Evolutionary conservation across 768 basidiomycete species (phyloP).

Genomic region (Tricholoma saponaceum): DNA sequence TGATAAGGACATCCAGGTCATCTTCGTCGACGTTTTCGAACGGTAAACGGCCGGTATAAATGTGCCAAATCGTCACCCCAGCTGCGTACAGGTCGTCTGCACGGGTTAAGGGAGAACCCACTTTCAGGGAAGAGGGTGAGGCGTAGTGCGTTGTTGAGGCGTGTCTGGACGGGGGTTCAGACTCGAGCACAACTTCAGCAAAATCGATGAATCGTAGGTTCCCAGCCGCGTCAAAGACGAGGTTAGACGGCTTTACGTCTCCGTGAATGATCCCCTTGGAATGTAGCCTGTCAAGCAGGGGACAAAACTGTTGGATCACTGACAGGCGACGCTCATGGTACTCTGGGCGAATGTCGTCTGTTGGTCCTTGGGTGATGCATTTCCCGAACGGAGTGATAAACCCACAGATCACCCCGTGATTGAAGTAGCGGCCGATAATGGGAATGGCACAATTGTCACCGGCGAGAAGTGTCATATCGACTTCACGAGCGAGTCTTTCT

Average conservation of each 20-base stretch:
- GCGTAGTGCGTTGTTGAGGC: neutral
- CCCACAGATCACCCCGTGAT: neutral
- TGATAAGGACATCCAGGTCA: neutral
- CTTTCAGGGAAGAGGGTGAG: neutral
- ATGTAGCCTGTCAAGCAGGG: neutral
- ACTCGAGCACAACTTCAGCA: neutral
- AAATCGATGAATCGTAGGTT: neutral
- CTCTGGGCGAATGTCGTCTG: neutral
- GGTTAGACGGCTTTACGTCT: neutral
- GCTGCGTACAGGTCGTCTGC: slow-evolving; percentile 22
- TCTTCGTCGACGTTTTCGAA: slow-evolving; percentile 14
- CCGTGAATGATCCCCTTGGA: neutral
- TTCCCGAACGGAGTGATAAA: neutral
- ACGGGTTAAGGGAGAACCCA: slow-evolving; percentile 8
- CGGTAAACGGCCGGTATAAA: slow-evolving; percentile 17
- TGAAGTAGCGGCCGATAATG: neutral
- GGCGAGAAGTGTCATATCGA: neutral
- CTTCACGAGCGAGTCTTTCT: neutral
- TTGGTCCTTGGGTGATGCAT: neutral
- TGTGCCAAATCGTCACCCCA: slow-evolving; percentile 21
- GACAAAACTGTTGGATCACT: neutral
- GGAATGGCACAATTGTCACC: neutral
- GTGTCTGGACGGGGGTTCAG: neutral
- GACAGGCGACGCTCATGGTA: neutral
- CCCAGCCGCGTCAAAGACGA: neutral